Percentiles rank a stretch among this genome's conserved stretches.
These are phyloP conservation scores for Zygosaccharomyces sapae DNA, from an alignment of 1,139 yeast genomes.

Conservation along the genomic window DNA sequence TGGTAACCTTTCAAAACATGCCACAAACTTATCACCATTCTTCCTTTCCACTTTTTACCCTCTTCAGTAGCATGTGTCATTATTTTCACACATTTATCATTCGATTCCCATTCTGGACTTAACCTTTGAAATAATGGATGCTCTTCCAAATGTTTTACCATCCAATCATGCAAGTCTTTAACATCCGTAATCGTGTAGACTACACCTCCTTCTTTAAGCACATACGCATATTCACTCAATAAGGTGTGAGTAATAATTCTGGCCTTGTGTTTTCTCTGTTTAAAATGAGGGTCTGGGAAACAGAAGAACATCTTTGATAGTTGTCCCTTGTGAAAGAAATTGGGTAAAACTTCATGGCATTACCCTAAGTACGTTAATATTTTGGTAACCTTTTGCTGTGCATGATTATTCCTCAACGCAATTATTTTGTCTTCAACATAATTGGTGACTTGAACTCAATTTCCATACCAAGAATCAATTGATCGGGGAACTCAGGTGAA, in stretches of 20 bases:
- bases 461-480: conserved; percentile 87
- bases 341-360: conserved; percentile 97
- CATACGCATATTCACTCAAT: conserved; percentile 88
- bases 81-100: conserved; percentile 75
- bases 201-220: conserved; percentile 79
- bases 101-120: conserved; percentile 69
- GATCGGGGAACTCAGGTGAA: conserved; percentile 71
- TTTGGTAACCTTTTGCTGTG: conserved; percentile 52
- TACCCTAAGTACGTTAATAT: conserved; percentile 89
- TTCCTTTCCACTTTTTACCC: conserved; percentile 92
- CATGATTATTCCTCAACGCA: conserved; percentile 58
- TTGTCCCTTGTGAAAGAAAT: conserved; percentile 78
- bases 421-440: conserved; percentile 93
- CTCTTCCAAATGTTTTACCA: conserved; percentile 83
- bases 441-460: conserved; percentile 95
- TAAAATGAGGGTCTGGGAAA: conserved; percentile 98
- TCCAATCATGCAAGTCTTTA: conserved; percentile 89
- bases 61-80: conserved; percentile 95
- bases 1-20: conserved; percentile 77
- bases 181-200: conserved; percentile 96
- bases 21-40: conserved; percentile 79
- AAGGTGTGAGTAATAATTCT: conserved; percentile 88
- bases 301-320: conserved; percentile 91
- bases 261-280: conserved; percentile 95
- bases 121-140: conserved; percentile 90